phyloP scores from a whole-genome alignment of 352 stramenopile genomes.

The Lagenidium giganteum region DNA sequence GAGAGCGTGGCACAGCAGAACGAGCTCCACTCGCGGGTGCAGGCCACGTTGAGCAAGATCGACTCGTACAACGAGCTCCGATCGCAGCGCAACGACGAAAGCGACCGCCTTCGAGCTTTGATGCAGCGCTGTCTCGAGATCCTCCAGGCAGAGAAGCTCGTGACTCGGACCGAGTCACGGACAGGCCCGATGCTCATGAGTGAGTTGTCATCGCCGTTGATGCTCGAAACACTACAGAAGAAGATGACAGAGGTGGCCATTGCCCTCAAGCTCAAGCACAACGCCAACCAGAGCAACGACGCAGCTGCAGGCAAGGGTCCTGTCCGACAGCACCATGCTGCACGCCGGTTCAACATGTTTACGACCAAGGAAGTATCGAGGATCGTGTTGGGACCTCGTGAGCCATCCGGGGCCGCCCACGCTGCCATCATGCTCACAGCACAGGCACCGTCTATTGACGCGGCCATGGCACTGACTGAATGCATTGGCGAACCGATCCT shows the following conservation, averaged over 20 bases:
- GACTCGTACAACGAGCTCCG: slow-evolving; percentile 46
- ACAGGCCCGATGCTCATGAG: slow-evolving; percentile 30
- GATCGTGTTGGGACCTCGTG: slow-evolving; percentile 48
- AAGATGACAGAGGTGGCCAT: slow-evolving; percentile 65
- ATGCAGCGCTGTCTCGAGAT: slow-evolving; percentile 63
- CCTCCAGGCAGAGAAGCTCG: slow-evolving; percentile 37
- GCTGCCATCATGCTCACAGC: slow-evolving; percentile 37
- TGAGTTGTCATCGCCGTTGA: slow-evolving; percentile 34
- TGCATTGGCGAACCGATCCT: too few relatives aligned
- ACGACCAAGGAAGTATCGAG: slow-evolving; percentile 13
- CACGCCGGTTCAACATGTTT: not conserved
- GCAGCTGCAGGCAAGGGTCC: slow-evolving; percentile 19
- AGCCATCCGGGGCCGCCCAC: slow-evolving; percentile 40
- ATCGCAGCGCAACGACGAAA: slow-evolving; percentile 43
- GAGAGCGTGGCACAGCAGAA: slow-evolving; percentile 23
- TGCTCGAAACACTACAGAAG: slow-evolving; percentile 56
- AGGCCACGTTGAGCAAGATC: slow-evolving; percentile 22
- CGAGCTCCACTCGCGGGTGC: slow-evolving; percentile 28
- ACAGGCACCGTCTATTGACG: slow-evolving; percentile 45
- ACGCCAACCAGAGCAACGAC: slow-evolving; percentile 27
- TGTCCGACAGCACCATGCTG: not conserved
- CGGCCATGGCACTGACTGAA: slow-evolving; percentile 40
- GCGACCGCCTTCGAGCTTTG: slow-evolving; percentile 33
- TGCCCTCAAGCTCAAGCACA: slow-evolving; percentile 48
- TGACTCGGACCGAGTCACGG: slow-evolving; percentile 14